These are phyloP conservation scores for Hyphopichia wangnamkhiaoensis DNA, from an alignment of 1,139 yeast species.

Conservation along the genomic window DNA sequence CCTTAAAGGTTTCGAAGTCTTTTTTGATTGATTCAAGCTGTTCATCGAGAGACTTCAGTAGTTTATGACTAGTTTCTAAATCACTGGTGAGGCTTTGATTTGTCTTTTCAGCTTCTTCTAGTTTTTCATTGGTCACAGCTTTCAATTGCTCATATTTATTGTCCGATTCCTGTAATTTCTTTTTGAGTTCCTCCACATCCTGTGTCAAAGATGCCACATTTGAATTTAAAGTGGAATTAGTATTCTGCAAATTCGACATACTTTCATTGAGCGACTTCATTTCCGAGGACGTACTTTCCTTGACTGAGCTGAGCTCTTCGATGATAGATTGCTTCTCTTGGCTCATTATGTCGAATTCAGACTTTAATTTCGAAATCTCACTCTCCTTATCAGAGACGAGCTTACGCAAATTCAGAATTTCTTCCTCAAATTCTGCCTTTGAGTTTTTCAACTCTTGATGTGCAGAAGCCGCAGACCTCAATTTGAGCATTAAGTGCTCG, in stretches of 20 bases:
- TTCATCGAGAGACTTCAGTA: neutral
- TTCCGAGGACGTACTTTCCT: slow-evolving; percentile 7
- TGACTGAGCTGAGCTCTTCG: slow-evolving; percentile 9
- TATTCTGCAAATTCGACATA: neutral
- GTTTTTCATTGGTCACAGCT: neutral
- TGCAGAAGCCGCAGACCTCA: slow-evolving; percentile 48
- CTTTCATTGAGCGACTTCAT: slow-evolving; percentile 1
- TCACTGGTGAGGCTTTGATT: neutral
- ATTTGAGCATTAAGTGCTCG: slow-evolving; percentile 42
- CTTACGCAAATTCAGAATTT: slow-evolving; percentile 9
- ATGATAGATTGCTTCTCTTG: slow-evolving; percentile 9
- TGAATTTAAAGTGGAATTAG: neutral
- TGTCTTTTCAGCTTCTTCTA: neutral
- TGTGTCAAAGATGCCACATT: neutral
- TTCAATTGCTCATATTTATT: neutral
- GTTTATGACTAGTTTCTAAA: neutral
- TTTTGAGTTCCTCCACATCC: neutral
- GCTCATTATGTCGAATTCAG: slow-evolving; percentile 9
- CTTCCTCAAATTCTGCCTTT: slow-evolving; percentile 18
- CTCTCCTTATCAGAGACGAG: slow-evolving; percentile 1
- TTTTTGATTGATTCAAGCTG: neutral
- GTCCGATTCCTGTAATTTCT: neutral
- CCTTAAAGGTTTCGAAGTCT: neutral
- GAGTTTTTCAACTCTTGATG: slow-evolving; percentile 40
- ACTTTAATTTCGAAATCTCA: slow-evolving; percentile 7